Base-by-base conservation (phyloP, 2,329 filamentous ascomycete species). In the Alternaria brassicae region DNA sequence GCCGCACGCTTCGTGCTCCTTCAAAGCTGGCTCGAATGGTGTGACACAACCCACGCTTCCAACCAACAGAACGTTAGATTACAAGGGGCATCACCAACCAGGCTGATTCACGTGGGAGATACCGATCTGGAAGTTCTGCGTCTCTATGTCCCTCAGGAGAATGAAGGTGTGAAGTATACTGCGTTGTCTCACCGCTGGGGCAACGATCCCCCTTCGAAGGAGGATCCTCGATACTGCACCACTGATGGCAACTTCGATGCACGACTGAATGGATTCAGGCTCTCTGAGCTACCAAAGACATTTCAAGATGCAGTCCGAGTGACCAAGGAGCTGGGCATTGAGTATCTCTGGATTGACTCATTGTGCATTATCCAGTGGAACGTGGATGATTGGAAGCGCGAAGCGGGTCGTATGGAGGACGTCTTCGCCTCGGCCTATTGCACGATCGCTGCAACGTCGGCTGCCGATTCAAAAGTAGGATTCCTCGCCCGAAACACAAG, bases 111-210 rank as follows among this genome's bases (percentile, higher is more conserved):
- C 37, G 48, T 64, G 56, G 55, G 61, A 15, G 27, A 57, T 56
- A 17, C 49, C 13, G 39, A 60, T 56, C 53, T 36, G 23, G 36
- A 62, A 48, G 27, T 58, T 47, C 36, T 66, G 23, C 42, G 56
- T 60, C 61, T 66, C 55, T 59, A 53, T 36, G 8, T 48, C 47
- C 60, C 12, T n/a, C 30, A 56, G 15, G 15, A 53, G 32, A 53
- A 49, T n/a, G 48, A 60, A 25, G 32, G 19, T 12, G 36, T 60
- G 13, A 28, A 44, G 41, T 44, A 44, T 44, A 45, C 25, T 28
- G 50, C 50, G 19, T 28, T 53, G n/a, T 67, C 60, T 28, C 65
- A 71, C 42, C 60, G 65, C 41, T 70, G 64, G 67, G 65, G 63
- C 10, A 19, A 65, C 25, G 49, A 32, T 17, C 48, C 54, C 39